phyloP scores from a whole-genome alignment of 805 yeast species.

The Yamadazyma olivae region DNA sequence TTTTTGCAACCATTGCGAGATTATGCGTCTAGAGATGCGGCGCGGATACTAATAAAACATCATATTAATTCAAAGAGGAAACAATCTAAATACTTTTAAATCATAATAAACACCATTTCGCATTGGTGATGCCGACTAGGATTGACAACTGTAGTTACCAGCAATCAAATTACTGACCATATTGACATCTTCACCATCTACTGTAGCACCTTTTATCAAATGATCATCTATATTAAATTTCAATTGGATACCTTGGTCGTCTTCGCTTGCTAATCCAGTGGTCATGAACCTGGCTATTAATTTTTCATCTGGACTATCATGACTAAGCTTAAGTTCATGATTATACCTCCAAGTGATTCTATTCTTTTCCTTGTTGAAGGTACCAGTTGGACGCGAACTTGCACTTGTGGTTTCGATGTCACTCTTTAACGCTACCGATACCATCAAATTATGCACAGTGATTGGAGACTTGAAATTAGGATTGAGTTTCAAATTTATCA shows the following conservation, averaged over 20 bases:
- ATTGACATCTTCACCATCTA: conserved; percentile 11
- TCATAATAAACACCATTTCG: too few species aligned
- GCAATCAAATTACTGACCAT: conserved; percentile 11
- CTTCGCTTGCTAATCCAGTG: conserved; percentile 65
- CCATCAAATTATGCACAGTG: conserved; percentile 54
- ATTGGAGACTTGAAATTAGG: conserved; percentile 39
- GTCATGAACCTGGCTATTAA: conserved; percentile 87
- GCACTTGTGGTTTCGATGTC: conserved; percentile 70
- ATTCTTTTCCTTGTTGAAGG: conserved; percentile 80
- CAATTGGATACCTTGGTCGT: conserved; percentile 69
- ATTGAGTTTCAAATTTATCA: conserved; percentile 63
- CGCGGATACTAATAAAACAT: too few species aligned
- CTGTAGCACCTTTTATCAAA: conserved; percentile 3
- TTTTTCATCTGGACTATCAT: conserved; percentile 52
- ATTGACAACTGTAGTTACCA: conserved; percentile 12
- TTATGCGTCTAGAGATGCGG: too few species aligned
- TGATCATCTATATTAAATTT: conserved; percentile 41
- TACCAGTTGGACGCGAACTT: conserved; percentile 87
- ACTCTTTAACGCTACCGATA: conserved; percentile 55
- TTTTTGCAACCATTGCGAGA: too few species aligned
- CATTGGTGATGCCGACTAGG: background rate
- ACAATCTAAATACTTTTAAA: too few species aligned
- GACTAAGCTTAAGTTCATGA: conserved; percentile 35
- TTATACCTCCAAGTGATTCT: conserved; percentile 82
- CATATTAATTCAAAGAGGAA: too few species aligned